Base-by-base conservation (phyloP, 2,329 filamentous ascomycete species). In the Exophiala sp. region DNA sequence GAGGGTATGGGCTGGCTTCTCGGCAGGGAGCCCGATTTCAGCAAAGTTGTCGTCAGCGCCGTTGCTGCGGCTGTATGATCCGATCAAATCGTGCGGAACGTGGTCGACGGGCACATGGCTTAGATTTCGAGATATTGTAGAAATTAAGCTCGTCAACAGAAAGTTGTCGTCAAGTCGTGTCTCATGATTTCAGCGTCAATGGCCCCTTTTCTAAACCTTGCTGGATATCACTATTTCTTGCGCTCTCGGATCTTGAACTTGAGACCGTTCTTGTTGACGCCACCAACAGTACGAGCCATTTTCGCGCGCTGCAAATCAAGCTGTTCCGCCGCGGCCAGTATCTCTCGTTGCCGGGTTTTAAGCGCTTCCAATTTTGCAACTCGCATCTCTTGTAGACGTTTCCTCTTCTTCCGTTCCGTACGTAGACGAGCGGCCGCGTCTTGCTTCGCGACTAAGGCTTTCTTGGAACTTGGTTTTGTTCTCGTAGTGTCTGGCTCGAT, bases 211-310 rank as follows among this genome's bases (percentile, higher is more conserved):
- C 16, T 18, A 18, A 18, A 18, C 3, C 16, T 18, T 3, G 10
- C 20, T 11, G 12, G 24, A 45, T 32, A 44, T 45, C 16, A 20
- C 14, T 41, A 84, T 63, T 75, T 74, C 73, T 84, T 85, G 61
- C 83, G 72, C 71, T 84, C 81, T 52, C 82, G 72, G 41, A 82
- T 72, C 72, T 85, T 86, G 75, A 82, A 86, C 63, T 83, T 85
- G 62, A 82, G 72, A 7, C 83, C 83, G 52, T 80, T 73, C 69
- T 85, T 85, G 68, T 85, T 86, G 50, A 79, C 74, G 1, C 83
- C 83, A 14, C 82, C 83, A 3, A 82, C 72, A 1, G 75, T 78
- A 56, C 79, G 78, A 59, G 76, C 78, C 82, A 86, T 85, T 67
- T 78, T 79, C 8, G 78, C 82, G 43, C 82, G 74, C 66, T 86